Evolutionary conservation across 371 early-diverging fungal genomes (phyloP), one percentile per base, ranked within the genome.

Genomic region (Thermomucor indicae-seudaticae): DNA sequence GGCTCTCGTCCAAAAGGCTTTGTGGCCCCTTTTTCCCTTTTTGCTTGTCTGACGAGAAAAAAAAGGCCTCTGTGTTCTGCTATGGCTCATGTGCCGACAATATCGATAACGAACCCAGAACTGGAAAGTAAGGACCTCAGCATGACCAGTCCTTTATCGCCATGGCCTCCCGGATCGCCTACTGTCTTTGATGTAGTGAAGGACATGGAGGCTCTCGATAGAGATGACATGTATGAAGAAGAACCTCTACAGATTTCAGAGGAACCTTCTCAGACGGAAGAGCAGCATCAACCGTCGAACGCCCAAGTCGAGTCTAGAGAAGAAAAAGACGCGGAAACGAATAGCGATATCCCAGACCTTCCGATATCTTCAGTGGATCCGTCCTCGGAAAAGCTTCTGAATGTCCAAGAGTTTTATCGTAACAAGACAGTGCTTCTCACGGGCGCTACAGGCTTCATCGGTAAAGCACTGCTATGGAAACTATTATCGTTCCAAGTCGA

Each of bases 361-460:
- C n/a, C n/a, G n/a, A n/a, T n/a, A n/a, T n/a, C n/a, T n/a, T n/a
- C n/a, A n/a, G n/a, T n/a, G n/a, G n/a, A n/a, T n/a, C n/a, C n/a
- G n/a, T n/a, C n/a, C n/a, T n/a, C n/a, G n/a, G n/a, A n/a, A n/a
- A n/a, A n/a, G n/a, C 17, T 28, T 38, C 53, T 20, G 16, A 41
- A 47, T 41, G 17, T 65, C 3, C 47, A 56, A 29, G 43, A 55
- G 8, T 71, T 68, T 38, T 68, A 73, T 49, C 51, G 56, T 23
- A 51, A 64, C 34, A 67, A 73, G 35, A 51, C 64, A 23, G 59
- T 84, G 31, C 62, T 84, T 27, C 43, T 84, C 20, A 84, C 84
- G 0, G 84, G 84, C 4, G 78, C 78, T 0, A 81, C 84, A 1
- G 84, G 82, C 4, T 84, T 80, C 49, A 65, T 84, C 28, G 84